Percentiles rank a stretch among this genome's conserved stretches.
phyloP scores from a whole-genome alignment of 2,329 filamentous ascomycete genomes.

The Immersiporthe knoxdaviesiana region DNA sequence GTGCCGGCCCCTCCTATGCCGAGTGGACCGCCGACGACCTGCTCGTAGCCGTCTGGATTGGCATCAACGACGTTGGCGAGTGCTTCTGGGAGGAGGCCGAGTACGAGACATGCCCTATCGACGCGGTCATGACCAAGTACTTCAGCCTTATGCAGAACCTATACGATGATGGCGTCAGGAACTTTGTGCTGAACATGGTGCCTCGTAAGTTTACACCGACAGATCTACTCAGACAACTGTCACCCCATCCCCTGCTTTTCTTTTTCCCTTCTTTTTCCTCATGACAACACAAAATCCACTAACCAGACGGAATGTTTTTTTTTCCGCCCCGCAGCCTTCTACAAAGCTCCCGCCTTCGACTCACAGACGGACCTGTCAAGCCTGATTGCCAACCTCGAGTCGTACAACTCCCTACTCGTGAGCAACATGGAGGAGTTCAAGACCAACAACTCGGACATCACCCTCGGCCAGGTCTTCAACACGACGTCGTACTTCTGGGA shows the following conservation, averaged over 20 bases:
- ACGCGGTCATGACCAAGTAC: constrained; percentile 26
- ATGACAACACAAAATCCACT: neutral
- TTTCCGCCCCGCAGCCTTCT: constrained; percentile 11
- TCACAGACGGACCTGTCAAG: constrained; percentile 16
- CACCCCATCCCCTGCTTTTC: neutral
- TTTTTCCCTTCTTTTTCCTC: neutral
- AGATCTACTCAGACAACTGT: neutral
- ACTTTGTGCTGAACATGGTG: constrained; percentile 26
- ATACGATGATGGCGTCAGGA: constrained; percentile 27
- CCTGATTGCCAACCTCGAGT: constrained; percentile 22
- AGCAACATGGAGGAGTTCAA: constrained; percentile 25
- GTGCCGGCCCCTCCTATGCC: constrained; percentile 23
- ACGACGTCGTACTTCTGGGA: constrained; percentile 27
- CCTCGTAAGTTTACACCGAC: constrained; percentile 17
- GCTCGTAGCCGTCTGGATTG: constrained; percentile 29
- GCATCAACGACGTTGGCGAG: constrained; percentile 28
- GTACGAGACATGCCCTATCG: constrained; percentile 23
- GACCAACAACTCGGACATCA: constrained; percentile 25
- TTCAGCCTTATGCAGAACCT: constrained; percentile 25
- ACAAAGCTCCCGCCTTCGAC: constrained; percentile 15
- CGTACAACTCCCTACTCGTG: constrained; percentile 25
- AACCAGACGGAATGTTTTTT: neutral
- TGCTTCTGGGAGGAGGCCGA: constrained; percentile 26
- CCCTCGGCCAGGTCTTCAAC: constrained; percentile 23
- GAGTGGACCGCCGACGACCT: constrained; percentile 26